Evolutionary conservation across 306 rosid species (phyloP), one percentile per base, ranked within the genome.

Genomic region (Medicago lupulina): DNA sequence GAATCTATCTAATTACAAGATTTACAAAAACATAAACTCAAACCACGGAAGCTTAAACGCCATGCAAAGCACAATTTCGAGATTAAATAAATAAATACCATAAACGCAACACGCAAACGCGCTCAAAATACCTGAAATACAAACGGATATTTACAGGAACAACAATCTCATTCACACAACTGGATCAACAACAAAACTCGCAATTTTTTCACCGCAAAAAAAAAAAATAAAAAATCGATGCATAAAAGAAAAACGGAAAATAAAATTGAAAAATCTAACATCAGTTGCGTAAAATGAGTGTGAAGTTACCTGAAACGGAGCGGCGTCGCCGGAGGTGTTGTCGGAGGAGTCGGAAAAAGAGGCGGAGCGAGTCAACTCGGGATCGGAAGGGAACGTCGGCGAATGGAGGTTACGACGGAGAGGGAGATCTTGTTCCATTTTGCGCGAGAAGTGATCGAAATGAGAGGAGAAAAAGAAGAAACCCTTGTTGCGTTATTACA

Each of bases 231-330:
- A 40, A 72, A 53, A 59, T 40, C 38, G 31, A 41, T 78, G 49
- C 7, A 5, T 47, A 25, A 61, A 11, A 67, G n/a, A 81, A 31
- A 74, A 58, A 63, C n/a, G 1, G 28, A 46, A 70, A 0, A 34
- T 39, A 5, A 54, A 78, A 75, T 55, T 2, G 54, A 51, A 58
- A 77, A 85, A 61, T 67, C 44, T 53, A 69, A 19, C 10, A 71
- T 31, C 47, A 31, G 34, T 19, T 28, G 16, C 11, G 15, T 1
- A 13, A 7, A 8, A 44, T 18, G 9, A 49, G 18, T 13, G 19
- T 12, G 8, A 50, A 76, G 36, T 74, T 86, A 91, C 98, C 89
- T 41, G 75, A 49, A 60, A 61, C 40, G 86, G 74, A 84, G 83
- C 16, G 25, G 41, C n/a, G 49, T 58, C 86, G 6, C 70, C 19